These are phyloP conservation scores for Magnusiomyces clavatus DNA, from an alignment of 1,139 yeast species.

Conservation along the genomic window DNA sequence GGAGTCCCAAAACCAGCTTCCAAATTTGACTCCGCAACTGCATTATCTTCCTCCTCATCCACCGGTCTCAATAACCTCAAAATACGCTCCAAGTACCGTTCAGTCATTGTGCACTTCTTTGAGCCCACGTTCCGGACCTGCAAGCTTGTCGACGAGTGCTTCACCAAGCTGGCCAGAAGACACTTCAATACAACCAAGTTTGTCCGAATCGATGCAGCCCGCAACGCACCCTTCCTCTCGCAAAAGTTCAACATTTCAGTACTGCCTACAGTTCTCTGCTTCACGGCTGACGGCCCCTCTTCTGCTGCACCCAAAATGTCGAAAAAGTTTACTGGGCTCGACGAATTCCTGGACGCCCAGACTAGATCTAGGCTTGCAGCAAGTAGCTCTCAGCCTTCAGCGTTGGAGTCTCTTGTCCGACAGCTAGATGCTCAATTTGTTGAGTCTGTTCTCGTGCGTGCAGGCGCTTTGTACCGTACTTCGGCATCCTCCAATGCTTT, in stretches of 20 bases:
- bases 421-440: too few relatives aligned
- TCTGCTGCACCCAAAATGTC: too few relatives aligned
- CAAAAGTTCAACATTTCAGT: constrained; percentile 54
- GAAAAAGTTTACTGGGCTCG: too few relatives aligned
- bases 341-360: too few relatives aligned
- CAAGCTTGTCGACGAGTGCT: constrained; percentile 44
- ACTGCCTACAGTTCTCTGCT: constrained; percentile 55
- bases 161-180: constrained; percentile 41
- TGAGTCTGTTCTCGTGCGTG: too few relatives aligned
- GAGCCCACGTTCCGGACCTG: constrained; percentile 58
- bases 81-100: constrained; percentile 42
- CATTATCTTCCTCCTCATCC: neutral
- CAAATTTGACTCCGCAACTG: neutral
- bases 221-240: constrained; percentile 63
- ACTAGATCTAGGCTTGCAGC: too few relatives aligned
- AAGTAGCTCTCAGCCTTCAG: too few relatives aligned
- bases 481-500: too few relatives aligned
- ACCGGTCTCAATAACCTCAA: neutral
- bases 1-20: neutral
- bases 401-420: too few relatives aligned
- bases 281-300: neutral
- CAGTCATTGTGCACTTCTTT: constrained; percentile 55
- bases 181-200: constrained; percentile 48
- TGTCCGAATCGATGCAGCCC: constrained; percentile 48
- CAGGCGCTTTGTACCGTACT: too few relatives aligned